Base-by-base conservation (phyloP, 345 rosid species). In the Moricandia arvensis region DNA sequence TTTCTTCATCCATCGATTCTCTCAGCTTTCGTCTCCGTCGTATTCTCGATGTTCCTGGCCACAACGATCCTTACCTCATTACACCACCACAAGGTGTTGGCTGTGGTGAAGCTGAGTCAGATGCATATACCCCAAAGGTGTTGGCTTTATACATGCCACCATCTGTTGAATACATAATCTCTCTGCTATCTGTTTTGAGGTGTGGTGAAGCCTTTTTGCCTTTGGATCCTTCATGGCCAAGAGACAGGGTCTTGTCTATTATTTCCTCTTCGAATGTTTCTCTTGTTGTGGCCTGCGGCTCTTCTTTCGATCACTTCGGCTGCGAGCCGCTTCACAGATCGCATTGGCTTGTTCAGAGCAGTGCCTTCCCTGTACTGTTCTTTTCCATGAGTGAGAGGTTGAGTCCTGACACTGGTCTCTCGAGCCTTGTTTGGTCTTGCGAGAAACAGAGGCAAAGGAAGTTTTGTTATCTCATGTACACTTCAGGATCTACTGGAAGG, bases 401-500 rank as follows among this genome's bases (percentile, higher is more conserved):
- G 64, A 63, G 71, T 65, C 72, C 12, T 15, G 69, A 26, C 61
- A 38, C n/a, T 31, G 31, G 18, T 69, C 26, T 29, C 17, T 16
- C 71, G 6, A 71, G 66, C 71, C 80, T 75, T 53, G 59, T 33
- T 74, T 90, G 85, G 85, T 91, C 92, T 75, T 92, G 99, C 76
- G 74, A 75, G 75, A 79, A 43, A 62, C 80, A 72, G 43, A 69
- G 70, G 17, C 72, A 81, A 38, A 88, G 96, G 69, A 53, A 59
- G 16, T 92, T 92, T 75, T 89, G 97, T 78, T 95, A 89, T 85
- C 63, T 95, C 35, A 85, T 95, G 88, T 92, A 88, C 80, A 95
- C 99, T 7, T 95, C 97, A 3, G 99, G 99, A 64, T 95, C 99
- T 10, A 88, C 91, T 29, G 99, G 97, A 67, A 83, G 69, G 64